phyloP scores from a whole-genome alignment of 768 basidiomycete species.

The Rubroboletus pulcherrimus region DNA sequence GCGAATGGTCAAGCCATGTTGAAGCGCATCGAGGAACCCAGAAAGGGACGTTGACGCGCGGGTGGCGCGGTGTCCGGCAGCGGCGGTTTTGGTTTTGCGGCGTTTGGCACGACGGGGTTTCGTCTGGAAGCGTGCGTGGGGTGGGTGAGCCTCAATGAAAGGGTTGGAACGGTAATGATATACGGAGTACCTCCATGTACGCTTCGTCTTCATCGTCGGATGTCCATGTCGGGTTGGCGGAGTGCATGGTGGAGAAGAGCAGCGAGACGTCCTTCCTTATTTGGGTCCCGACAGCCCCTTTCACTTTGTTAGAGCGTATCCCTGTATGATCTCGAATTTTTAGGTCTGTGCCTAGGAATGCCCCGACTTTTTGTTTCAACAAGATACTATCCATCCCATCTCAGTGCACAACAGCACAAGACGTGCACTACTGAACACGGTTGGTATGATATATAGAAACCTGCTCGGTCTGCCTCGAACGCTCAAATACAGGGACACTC shows the following conservation, averaged over 20 bases:
- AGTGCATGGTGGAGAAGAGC: background rate
- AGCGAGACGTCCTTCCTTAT: background rate
- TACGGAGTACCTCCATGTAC: slow-evolving; percentile 19
- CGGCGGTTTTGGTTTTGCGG: slow-evolving; percentile 20
- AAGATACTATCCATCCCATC: too few species aligned
- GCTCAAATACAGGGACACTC: too few species aligned
- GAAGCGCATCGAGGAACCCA: slow-evolving; percentile 18
- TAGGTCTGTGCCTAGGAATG: too few species aligned
- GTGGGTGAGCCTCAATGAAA: background rate
- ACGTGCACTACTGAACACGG: background rate
- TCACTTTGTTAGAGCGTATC: too few species aligned
- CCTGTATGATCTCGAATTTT: too few species aligned
- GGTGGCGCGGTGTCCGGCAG: slow-evolving; percentile 9
- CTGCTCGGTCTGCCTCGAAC: too few species aligned
- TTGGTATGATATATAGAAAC: too few species aligned
- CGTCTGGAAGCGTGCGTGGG: background rate
- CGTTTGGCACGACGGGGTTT: slow-evolving; percentile 23
- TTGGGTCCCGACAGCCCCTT: background rate
- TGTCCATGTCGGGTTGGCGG: background rate
- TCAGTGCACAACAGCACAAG: background rate
- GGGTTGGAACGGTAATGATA: background rate
- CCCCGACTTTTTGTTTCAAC: background rate
- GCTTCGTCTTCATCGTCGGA: slow-evolving; percentile 22
- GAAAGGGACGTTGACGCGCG: slow-evolving; percentile 18
- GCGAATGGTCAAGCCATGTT: slow-evolving; percentile 1